These are phyloP conservation scores for Stentor coeruleus DNA, from an alignment of 73 alveolate genomes.

Conservation along the genomic window DNA sequence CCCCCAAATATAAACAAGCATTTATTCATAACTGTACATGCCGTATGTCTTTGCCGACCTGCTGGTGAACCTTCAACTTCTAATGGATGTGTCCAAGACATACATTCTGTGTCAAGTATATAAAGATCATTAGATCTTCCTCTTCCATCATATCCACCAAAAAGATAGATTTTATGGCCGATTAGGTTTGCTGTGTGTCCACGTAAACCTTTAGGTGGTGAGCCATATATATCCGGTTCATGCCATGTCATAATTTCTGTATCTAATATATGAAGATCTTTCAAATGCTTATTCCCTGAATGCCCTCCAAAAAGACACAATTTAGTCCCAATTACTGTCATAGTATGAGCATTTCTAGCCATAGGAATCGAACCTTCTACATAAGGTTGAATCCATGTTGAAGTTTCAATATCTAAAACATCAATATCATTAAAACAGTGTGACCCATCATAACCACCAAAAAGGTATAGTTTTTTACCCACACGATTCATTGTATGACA, in stretches of 20 bases:
- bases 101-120: slow-evolving; percentile 72
- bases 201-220: slow-evolving; percentile 71
- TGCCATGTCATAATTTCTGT: slow-evolving; percentile 70
- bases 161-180: slow-evolving; percentile 75
- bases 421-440: slow-evolving; percentile 83
- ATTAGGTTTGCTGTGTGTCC: slow-evolving; percentile 86
- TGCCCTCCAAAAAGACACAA: slow-evolving; percentile 85
- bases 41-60: slow-evolving; percentile 78
- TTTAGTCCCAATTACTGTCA: slow-evolving; percentile 84
- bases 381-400: slow-evolving; percentile 29
- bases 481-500: slow-evolving; percentile 88
- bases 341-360: slow-evolving; percentile 94
- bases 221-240: slow-evolving; percentile 62
- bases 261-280: slow-evolving; percentile 89
- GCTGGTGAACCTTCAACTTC: slow-evolving; percentile 70
- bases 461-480: slow-evolving; percentile 74
- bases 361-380: slow-evolving; percentile 36
- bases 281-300: slow-evolving; percentile 84
- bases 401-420: slow-evolving; percentile 23
- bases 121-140: slow-evolving; percentile 90
- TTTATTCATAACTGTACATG: slow-evolving; percentile 64
- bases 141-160: slow-evolving; percentile 95
- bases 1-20: slow-evolving; percentile 87
- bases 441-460: slow-evolving; percentile 91
- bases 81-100: slow-evolving; percentile 64